Percentiles rank a stretch among this genome's conserved stretches.
These are phyloP conservation scores for Aspergillus sp. DNA, from an alignment of 2,329 filamentous ascomycete genomes.

Conservation along the genomic window DNA sequence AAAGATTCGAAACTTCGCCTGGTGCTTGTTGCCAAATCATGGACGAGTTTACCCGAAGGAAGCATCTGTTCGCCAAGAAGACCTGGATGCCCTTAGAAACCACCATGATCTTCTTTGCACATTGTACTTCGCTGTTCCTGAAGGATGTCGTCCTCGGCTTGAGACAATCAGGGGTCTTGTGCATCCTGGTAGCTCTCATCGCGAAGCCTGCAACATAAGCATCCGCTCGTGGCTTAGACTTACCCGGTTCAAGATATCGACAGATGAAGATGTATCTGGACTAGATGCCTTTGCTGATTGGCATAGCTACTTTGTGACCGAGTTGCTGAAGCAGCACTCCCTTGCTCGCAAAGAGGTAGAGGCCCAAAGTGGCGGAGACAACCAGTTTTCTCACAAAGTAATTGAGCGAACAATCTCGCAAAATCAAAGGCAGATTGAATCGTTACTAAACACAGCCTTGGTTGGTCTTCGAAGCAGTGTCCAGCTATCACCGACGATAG, in stretches of 20 bases:
- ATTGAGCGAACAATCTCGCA: constrained; percentile 50
- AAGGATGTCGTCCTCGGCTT: constrained; percentile 49
- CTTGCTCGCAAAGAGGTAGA: constrained; percentile 56
- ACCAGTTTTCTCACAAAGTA: constrained; percentile 40
- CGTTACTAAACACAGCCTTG: constrained; percentile 50
- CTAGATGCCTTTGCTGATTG: constrained; percentile 50
- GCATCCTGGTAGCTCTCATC: constrained; percentile 53
- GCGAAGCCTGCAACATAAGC: constrained; percentile 55
- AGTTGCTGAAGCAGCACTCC: constrained; percentile 51
- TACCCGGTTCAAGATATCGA: constrained; percentile 53
- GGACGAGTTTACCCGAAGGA: constrained; percentile 58
- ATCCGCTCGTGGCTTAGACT: constrained; percentile 56
- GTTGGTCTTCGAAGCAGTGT: constrained; percentile 47
- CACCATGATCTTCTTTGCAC: constrained; percentile 59
- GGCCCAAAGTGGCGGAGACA: constrained; percentile 40
- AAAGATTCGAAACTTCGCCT: constrained; percentile 53
- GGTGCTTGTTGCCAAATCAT: constrained; percentile 57
- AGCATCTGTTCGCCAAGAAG: constrained; percentile 46
- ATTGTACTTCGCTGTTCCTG: constrained; percentile 54
- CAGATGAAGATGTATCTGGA: constrained; percentile 40
- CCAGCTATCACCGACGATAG: constrained; percentile 33
- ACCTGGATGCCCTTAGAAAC: constrained; percentile 55
- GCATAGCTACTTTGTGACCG: constrained; percentile 50
- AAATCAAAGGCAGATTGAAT: constrained; percentile 56
- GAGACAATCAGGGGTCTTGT: constrained; percentile 51